phyloP scores from a whole-genome alignment of 257 asterid genomes.

The Parsonsia alboflavescens region DNA sequence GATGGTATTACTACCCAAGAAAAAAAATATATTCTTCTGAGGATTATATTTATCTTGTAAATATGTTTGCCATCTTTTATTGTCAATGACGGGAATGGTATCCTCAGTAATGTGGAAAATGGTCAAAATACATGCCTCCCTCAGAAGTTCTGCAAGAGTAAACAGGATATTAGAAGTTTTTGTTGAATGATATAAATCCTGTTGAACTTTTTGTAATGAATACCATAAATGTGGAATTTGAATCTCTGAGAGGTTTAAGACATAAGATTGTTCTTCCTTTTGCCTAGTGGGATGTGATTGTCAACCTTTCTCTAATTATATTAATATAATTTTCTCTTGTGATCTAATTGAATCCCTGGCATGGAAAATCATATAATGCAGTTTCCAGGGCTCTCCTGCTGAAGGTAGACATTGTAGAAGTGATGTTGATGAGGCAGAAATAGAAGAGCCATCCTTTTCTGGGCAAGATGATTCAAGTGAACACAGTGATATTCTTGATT shows the following conservation, averaged over 20 bases:
- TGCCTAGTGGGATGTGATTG: background rate
- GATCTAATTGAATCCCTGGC: conserved; percentile 1
- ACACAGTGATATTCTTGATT: conserved; percentile 75
- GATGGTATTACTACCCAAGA: background rate
- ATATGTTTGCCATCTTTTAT: background rate
- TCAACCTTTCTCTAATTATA: background rate
- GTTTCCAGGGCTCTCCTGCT: conserved; percentile 80
- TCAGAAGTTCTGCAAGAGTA: background rate
- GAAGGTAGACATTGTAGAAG: conserved; percentile 74
- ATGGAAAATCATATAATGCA: conserved; percentile 25
- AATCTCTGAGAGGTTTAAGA: background rate
- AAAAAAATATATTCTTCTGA: background rate
- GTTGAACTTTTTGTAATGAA: background rate
- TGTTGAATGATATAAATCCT: background rate
- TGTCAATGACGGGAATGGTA: background rate
- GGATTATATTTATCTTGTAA: background rate
- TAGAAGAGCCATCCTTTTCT: conserved; percentile 87
- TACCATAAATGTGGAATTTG: background rate
- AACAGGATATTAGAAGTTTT: background rate
- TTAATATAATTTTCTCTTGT: background rate
- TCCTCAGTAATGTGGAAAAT: background rate
- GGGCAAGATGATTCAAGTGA: conserved; percentile 82
- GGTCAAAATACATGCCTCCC: background rate
- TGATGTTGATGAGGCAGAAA: conserved; percentile 68
- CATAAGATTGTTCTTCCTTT: background rate